Evolutionary conservation across 140 eudicot species (phyloP).

Genomic region (Anethum foeniculum): DNA sequence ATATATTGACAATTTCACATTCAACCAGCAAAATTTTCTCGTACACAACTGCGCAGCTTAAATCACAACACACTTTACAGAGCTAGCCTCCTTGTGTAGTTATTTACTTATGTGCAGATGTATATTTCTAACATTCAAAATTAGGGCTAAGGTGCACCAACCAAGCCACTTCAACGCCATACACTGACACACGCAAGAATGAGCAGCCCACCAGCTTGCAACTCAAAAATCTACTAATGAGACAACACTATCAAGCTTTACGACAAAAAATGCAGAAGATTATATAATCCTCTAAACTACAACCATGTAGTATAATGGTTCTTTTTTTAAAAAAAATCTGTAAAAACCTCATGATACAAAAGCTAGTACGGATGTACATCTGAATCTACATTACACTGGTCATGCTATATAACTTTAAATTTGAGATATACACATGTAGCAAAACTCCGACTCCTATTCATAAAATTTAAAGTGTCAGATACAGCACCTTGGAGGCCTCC

Average conservation of each 20-base stretch:
- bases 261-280: not conserved
- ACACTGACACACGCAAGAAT: not conserved
- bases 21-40: not conserved
- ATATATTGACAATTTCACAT: not conserved
- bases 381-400: not conserved
- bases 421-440: not conserved
- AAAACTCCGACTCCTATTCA: slow-evolving; percentile 3
- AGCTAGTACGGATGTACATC: not conserved
- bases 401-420: not conserved
- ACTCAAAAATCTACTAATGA: not conserved
- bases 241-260: not conserved
- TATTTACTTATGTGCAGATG: not conserved
- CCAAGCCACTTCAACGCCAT: not conserved
- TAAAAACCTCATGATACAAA: not conserved
- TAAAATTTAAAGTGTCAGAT: not conserved
- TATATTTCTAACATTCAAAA: not conserved
- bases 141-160: not conserved
- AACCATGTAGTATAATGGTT: not conserved
- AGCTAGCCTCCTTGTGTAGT: not conserved
- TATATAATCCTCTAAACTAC: not conserved
- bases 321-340: not conserved
- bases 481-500: slow-evolving; percentile 7
- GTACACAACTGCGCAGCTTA: not conserved
- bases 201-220: not conserved
- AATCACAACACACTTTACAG: not conserved